A percentile compares a stretch with the other conserved stretches of the same genome.
phyloP scores from a whole-genome alignment of 805 yeast genomes.

The Pichia nanzhaoensis region DNA sequence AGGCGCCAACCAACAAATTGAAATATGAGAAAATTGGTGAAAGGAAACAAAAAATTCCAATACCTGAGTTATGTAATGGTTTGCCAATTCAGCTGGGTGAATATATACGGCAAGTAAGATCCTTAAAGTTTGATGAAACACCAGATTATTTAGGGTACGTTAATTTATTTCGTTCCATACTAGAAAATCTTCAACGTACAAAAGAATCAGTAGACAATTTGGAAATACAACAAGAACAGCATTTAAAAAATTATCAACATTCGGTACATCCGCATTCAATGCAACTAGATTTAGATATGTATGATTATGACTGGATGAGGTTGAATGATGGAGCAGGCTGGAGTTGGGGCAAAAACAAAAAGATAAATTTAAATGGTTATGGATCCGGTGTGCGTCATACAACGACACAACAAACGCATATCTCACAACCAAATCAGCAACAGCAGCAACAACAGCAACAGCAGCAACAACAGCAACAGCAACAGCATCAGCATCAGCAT shows the following conservation, averaged over 20 bases:
- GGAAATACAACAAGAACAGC: background rate
- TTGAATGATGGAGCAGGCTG: constrained; percentile 76
- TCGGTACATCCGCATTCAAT: background rate
- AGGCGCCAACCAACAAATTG: constrained; percentile 78
- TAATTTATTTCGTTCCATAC: constrained; percentile 50
- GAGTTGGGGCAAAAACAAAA: constrained; percentile 69
- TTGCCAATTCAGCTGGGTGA: constrained; percentile 71
- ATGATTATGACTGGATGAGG: constrained; percentile 75
- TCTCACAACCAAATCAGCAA: constrained; percentile 12
- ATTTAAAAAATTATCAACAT: background rate
- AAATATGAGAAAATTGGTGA: constrained; percentile 82
- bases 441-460: constrained; percentile 14
- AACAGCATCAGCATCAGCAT: constrained; percentile 11
- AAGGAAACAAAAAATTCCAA: constrained; percentile 64
- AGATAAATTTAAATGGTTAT: constrained; percentile 76
- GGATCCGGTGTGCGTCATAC: constrained; percentile 35
- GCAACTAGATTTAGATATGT: constrained; percentile 45
- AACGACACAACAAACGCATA: constrained; percentile 6
- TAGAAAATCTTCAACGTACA: constrained; percentile 42
- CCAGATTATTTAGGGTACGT: constrained; percentile 70
- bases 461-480: constrained; percentile 9
- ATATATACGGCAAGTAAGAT: constrained; percentile 61
- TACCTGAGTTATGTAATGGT: constrained; percentile 53
- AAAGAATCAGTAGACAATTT: background rate
- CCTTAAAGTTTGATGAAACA: constrained; percentile 67